These are phyloP conservation scores for Martensiomyces pterosporus DNA, from an alignment of 192 early-diverging fungal genomes.

Conservation along the genomic window DNA sequence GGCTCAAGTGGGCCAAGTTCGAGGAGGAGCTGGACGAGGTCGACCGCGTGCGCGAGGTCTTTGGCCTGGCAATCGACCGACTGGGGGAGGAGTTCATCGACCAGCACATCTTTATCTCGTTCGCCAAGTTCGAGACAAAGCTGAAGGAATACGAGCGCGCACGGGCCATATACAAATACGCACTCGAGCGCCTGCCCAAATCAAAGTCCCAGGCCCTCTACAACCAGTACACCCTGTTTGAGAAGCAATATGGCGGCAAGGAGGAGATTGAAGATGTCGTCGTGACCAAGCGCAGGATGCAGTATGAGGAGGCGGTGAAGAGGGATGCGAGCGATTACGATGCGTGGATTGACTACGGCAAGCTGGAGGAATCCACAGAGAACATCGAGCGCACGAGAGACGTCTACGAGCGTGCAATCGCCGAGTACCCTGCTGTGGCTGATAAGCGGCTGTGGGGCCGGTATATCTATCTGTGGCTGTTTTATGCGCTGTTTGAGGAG, in stretches of 20 bases:
- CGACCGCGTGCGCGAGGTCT: constrained; percentile 77
- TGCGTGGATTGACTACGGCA: constrained; percentile 95
- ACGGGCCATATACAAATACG: constrained; percentile 94
- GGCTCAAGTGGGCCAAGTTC: constrained; percentile 96
- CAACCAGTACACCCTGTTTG: constrained; percentile 93
- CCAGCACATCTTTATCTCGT: constrained; percentile 91
- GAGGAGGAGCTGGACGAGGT: constrained; percentile 78
- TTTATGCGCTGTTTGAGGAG: constrained; percentile 97
- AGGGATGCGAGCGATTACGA: constrained; percentile 90
- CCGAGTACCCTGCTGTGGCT: constrained; percentile 72
- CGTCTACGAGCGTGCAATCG: constrained; percentile 93
- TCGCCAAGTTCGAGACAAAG: constrained; percentile 93
- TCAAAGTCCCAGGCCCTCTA: constrained; percentile 80
- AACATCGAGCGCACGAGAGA: constrained; percentile 79
- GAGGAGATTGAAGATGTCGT: constrained; percentile 92
- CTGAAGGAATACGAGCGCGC: constrained; percentile 90
- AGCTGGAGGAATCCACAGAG: constrained; percentile 78
- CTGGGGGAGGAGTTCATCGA: constrained; percentile 89
- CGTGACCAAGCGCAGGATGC: constrained; percentile 76
- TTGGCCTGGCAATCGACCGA: constrained; percentile 77
- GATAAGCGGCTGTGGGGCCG: constrained; percentile 95
- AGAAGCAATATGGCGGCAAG: constrained; percentile 90
- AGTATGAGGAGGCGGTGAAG: constrained; percentile 79
- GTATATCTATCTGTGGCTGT: constrained; percentile 99
- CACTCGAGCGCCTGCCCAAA: constrained; percentile 81